Conservation (phyloP, 2,329 filamentous ascomycete genomes). For the Berkeleyomyces basicola region DNA sequence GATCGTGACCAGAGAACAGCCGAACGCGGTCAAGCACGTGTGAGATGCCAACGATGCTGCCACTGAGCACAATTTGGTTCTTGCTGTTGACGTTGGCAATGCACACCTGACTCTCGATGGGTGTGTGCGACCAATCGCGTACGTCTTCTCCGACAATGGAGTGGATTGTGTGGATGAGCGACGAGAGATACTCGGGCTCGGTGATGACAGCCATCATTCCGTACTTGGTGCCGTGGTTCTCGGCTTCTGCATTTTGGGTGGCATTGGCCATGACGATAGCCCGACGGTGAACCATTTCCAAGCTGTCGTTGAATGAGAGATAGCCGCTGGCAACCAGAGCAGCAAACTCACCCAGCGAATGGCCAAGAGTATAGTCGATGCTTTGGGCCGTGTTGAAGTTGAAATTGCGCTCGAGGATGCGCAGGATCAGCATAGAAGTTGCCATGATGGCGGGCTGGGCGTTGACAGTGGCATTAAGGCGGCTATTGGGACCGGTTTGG, state of each 20-base stretch:
- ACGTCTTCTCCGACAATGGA: slow-evolving; percentile 41
- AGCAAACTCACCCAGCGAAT: slow-evolving; percentile 86
- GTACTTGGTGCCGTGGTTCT: slow-evolving; percentile 57
- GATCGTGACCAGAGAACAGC: slow-evolving; percentile 83
- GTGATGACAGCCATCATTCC: slow-evolving; percentile 92
- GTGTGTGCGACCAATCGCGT: slow-evolving; percentile 26
- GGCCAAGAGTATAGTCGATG: slow-evolving; percentile 71
- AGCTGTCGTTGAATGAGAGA: slow-evolving; percentile 58
- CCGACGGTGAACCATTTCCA: slow-evolving; percentile 58
- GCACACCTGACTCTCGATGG: slow-evolving; percentile 62
- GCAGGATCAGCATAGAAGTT: slow-evolving; percentile 75
- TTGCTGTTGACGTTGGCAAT: slow-evolving; percentile 92
- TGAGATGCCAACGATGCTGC: slow-evolving; percentile 67
- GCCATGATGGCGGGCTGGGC: slow-evolving; percentile 95
- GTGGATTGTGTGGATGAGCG: slow-evolving; percentile 56
- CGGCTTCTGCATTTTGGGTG: slow-evolving; percentile 45
- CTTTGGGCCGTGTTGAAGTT: slow-evolving; percentile 53
- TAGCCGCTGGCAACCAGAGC: slow-evolving; percentile 75
- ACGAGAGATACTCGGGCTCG: slow-evolving; percentile 57
- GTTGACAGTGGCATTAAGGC: slow-evolving; percentile 67
- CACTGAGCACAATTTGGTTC: slow-evolving; percentile 89
- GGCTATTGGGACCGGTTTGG: slow-evolving; percentile 57
- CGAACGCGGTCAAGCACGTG: slow-evolving; percentile 69
- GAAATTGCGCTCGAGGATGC: slow-evolving; percentile 73
- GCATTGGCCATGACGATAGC: slow-evolving; percentile 74